Evolutionary conservation across 352 stramenopile genomes (phyloP).

Genomic region (Phytophthora uliginosa): DNA sequence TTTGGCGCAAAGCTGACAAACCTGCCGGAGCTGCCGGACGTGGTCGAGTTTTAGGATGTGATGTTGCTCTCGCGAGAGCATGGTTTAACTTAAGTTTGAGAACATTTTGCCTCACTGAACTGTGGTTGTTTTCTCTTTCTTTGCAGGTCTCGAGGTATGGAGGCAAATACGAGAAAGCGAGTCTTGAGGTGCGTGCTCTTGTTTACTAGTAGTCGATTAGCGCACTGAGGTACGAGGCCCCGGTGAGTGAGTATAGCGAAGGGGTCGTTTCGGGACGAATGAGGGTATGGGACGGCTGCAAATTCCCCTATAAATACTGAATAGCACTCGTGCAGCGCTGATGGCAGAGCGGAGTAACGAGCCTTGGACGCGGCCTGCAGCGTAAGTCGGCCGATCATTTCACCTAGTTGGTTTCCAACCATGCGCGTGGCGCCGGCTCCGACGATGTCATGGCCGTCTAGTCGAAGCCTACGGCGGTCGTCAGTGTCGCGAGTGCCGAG

Average conservation of each 20-base stretch:
- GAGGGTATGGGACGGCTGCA: not conserved
- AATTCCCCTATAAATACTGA: constrained; percentile 21
- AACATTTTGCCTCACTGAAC: constrained; percentile 14
- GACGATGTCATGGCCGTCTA: constrained; percentile 11
- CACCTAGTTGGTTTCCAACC: not conserved
- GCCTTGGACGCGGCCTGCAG: constrained; percentile 4
- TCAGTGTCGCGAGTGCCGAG: constrained; percentile 24
- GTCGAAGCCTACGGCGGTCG: constrained; percentile 34
- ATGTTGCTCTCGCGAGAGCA: constrained; percentile 15
- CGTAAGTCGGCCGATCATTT: constrained; percentile 15
- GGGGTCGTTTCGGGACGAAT: constrained; percentile 25
- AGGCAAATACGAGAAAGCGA: not conserved
- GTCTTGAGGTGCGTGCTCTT: not conserved
- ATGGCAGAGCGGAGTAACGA: constrained; percentile 12
- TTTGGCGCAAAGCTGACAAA: constrained; percentile 35
- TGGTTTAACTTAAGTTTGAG: constrained; percentile 47
- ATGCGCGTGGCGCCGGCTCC: constrained; percentile 33
- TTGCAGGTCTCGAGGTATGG: not conserved
- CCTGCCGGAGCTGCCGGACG: constrained; percentile 63
- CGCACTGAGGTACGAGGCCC: not conserved
- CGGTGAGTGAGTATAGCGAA: not conserved
- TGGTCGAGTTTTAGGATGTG: constrained; percentile 54
- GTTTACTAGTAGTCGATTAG: no score
- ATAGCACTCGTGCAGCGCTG: not conserved
- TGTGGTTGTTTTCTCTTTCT: not conserved